Evolutionary conservation across 2,329 filamentous ascomycete species (phyloP), one percentile per base, ranked within the genome.

Genomic region (Penicillium sp.): DNA sequence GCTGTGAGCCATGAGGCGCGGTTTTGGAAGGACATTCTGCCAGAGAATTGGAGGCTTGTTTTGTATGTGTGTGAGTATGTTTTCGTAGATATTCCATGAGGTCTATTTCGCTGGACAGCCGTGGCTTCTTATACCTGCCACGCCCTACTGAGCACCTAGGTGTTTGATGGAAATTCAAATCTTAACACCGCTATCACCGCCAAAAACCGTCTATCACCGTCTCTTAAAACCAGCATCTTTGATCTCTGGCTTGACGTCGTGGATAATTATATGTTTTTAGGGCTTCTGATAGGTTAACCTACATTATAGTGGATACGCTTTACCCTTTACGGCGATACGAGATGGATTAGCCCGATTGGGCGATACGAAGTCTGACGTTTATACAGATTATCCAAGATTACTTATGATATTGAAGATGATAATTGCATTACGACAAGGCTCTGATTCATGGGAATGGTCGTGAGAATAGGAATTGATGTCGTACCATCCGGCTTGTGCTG

Each of bases 1-100:
- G 58, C 53, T 14, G 43, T 50, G n/a, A 63, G 48, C 61, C 61
- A 64, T 24, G 63, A 62, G 24, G 61, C 62, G 56, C 50, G 54
- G 55, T 65, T 60, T 38, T 46, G 18, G 33, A 52, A 33, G n/a
- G 50, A n/a, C 50, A 52, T 52, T 12, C 16, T 5, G 35, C 14
- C 5, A 26, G n/a, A 12, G 21, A 12, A 38, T 38, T 33, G 35
- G 8, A 16, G 21, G 35, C 20, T n/a, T 30, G 1, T 30, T 16
- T 20, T 48, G 46, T 18, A 48, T 18, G n/a, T 30, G 16, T 16
- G 47, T 20, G 14, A 33, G 20, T 35, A 40, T n/a, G 5, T 23
- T 38, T 51, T n/a, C n/a, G n/a, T n/a, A n/a, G 7, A 40, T 20
- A 3, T 23, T n/a, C n/a, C n/a, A n/a, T n/a, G n/a, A n/a, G n/a